These are phyloP conservation scores for Chlamydomonas incerta DNA, from an alignment of 139 green algal genomes.

Conservation along the genomic window DNA sequence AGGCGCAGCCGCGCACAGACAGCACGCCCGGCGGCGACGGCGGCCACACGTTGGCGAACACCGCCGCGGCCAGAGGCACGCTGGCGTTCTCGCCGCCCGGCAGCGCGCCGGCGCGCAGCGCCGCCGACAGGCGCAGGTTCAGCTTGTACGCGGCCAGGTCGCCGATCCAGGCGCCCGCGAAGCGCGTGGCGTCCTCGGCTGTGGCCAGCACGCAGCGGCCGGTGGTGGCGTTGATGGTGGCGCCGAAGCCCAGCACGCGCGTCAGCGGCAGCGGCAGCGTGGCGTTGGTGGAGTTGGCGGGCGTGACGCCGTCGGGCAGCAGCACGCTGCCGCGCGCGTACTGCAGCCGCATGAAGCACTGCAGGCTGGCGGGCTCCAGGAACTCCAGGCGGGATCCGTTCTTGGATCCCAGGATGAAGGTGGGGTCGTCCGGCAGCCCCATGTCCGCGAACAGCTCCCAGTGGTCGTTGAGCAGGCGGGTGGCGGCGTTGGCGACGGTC, in stretches of 20 bases:
- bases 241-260: background rate
- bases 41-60: background rate
- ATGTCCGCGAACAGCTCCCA: no score
- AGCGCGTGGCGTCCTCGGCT: background rate
- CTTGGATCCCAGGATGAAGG: background rate
- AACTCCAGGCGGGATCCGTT: slow-evolving; percentile 18
- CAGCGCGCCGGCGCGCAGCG: background rate
- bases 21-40: no score
- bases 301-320: background rate
- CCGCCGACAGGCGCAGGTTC: slow-evolving; percentile 6
- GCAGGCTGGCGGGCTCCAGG: background rate
- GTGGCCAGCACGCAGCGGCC: no score
- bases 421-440: background rate
- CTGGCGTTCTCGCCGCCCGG: no score
- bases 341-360: background rate
- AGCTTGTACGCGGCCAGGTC: slow-evolving; percentile 10
- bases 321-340: background rate
- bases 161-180: slow-evolving; percentile 14
- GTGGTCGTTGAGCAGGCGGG: no score
- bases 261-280: background rate
- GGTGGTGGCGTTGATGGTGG: no score
- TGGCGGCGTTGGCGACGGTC: no score
- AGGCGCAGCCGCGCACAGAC: background rate
- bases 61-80: background rate
- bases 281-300: no score